These are phyloP conservation scores for Tetrapisispora nanseiensis DNA, from an alignment of 805 yeast species.

Conservation along the genomic window DNA sequence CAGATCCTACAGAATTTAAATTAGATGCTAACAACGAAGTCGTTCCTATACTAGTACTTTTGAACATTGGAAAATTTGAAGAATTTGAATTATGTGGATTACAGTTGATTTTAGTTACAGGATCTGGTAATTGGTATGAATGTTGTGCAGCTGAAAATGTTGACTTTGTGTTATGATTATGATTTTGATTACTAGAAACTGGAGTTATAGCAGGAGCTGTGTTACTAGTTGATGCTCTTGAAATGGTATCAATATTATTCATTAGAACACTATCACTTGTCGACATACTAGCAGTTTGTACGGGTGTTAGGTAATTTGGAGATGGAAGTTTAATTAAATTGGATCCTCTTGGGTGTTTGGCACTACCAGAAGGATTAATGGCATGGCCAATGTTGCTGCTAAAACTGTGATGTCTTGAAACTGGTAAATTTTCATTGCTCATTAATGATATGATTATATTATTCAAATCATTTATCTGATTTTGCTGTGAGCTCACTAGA, in stretches of 20 bases:
- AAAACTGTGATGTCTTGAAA: background rate
- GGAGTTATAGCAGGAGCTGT: background rate
- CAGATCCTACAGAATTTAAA: background rate
- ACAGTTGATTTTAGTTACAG: background rate
- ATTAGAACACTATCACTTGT: slow-evolving; percentile 1
- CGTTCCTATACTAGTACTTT: background rate
- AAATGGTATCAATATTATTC: slow-evolving; percentile 1
- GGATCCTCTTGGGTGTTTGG: background rate
- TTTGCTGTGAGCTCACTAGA: slow-evolving; percentile 22
- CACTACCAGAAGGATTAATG: background rate
- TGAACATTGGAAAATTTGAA: slow-evolving; percentile 1
- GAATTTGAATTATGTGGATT: background rate
- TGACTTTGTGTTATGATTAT: background rate
- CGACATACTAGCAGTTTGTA: background rate
- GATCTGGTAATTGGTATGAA: slow-evolving; percentile 1
- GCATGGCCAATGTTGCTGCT: background rate
- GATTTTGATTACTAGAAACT: background rate
- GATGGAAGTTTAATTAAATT: slow-evolving; percentile 1
- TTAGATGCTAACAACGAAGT: background rate
- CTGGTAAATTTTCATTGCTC: background rate
- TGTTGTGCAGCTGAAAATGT: background rate
- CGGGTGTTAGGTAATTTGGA: slow-evolving; percentile 1
- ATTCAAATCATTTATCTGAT: slow-evolving; percentile 21
- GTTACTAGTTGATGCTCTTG: slow-evolving; percentile 1
- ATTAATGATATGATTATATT: background rate